Conservation (phyloP, 768 basidiomycete species). For the Termitomyces titanicus region DNA sequence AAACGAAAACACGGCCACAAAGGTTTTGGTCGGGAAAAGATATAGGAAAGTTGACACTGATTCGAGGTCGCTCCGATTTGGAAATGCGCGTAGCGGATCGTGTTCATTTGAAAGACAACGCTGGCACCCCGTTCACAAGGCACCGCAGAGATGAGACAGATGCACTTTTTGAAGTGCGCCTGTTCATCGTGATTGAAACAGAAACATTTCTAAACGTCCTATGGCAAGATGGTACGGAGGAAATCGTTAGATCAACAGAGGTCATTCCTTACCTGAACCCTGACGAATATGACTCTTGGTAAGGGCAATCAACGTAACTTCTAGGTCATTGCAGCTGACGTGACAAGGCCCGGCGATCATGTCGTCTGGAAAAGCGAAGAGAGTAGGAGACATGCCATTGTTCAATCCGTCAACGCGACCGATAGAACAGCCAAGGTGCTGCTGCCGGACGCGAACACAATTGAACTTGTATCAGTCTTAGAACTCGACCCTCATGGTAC, state of each 20-base stretch:
- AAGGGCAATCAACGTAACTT: slow-evolving; percentile 20
- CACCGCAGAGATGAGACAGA: slow-evolving; percentile 50
- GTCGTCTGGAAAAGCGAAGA: slow-evolving; percentile 82
- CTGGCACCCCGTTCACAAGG: slow-evolving; percentile 48
- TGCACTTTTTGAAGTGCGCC: slow-evolving; percentile 47
- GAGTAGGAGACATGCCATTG: slow-evolving; percentile 59
- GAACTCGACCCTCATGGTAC: slow-evolving; percentile 87
- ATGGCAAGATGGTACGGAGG: slow-evolving; percentile 84
- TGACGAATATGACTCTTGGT: slow-evolving; percentile 93
- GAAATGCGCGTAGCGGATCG: slow-evolving; percentile 75
- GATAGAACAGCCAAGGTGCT: slow-evolving; percentile 70
- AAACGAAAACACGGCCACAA: slow-evolving; percentile 59
- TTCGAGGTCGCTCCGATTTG: slow-evolving; percentile 56
- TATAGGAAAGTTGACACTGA: slow-evolving; percentile 57
- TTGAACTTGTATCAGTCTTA: slow-evolving; percentile 73
- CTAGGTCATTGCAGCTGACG: slow-evolving; percentile 3
- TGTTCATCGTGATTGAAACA: slow-evolving; percentile 67
- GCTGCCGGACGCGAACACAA: slow-evolving; percentile 47
- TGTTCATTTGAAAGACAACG: slow-evolving; percentile 51
- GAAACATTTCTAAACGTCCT: slow-evolving; percentile 66
- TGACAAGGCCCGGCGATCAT: slow-evolving; percentile 83
- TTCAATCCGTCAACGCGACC: slow-evolving; percentile 71
- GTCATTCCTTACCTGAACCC: slow-evolving; percentile 82
- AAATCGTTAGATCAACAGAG: slow-evolving; percentile 56
- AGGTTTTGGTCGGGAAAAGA: slow-evolving; percentile 73